These are phyloP conservation scores for Emergomyces orientalis DNA, from an alignment of 2,329 filamentous ascomycete genomes.

Conservation along the genomic window DNA sequence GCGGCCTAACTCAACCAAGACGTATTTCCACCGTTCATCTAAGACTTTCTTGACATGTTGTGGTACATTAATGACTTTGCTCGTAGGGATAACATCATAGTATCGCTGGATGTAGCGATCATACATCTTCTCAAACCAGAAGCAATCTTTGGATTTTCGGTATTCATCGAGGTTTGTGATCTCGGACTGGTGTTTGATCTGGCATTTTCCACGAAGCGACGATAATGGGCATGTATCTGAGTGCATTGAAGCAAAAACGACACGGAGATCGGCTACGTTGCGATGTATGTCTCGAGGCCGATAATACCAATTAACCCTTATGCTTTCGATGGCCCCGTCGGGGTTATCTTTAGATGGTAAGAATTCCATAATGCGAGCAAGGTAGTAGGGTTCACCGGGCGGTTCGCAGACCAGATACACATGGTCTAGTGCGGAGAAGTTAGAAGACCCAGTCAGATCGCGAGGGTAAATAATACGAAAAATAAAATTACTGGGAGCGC, in stretches of 20 bases:
- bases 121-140: conserved; percentile 97
- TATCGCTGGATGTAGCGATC: conserved; percentile 97
- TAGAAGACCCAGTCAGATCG: conserved; percentile 7
- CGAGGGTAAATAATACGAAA: neutral
- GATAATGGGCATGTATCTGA: conserved; percentile 91
- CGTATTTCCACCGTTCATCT: conserved; percentile 92
- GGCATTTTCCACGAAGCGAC: conserved; percentile 85
- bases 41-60: conserved; percentile 90
- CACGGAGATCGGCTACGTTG: conserved; percentile 79
- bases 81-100: conserved; percentile 91
- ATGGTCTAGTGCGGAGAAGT: conserved; percentile 49
- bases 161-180: conserved; percentile 75
- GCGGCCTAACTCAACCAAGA: conserved; percentile 85
- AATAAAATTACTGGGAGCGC: neutral
- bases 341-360: conserved; percentile 69
- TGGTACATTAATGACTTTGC: conserved; percentile 90
- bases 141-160: conserved; percentile 73
- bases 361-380: conserved; percentile 98
- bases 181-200: conserved; percentile 79
- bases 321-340: conserved; percentile 65
- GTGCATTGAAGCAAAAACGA: conserved; percentile 96
- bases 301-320: conserved; percentile 98
- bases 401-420: conserved; percentile 97
- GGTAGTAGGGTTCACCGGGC: conserved; percentile 93
- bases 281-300: conserved; percentile 91